Base-by-base conservation (phyloP, 208 protist genomes). In the Crithidia bombi region DNA sequence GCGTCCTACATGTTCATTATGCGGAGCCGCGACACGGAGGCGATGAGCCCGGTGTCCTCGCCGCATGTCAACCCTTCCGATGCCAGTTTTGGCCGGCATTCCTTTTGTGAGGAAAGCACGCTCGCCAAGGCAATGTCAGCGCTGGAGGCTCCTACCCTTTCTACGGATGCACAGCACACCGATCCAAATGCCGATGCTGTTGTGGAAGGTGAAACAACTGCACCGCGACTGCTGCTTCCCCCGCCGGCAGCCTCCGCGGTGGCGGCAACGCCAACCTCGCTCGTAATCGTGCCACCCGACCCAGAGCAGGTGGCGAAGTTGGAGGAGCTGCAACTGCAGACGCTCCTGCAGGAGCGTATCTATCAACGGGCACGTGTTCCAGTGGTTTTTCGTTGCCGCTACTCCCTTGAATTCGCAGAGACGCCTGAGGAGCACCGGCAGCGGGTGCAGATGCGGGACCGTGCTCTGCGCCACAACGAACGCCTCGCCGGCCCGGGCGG, bases 1-100 rank as follows among this genome's bases (percentile, higher is more conserved):
- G 76, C 81, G 6, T 80, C 81, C 6, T 62, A 65, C 54, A 72
- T 86, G 52, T 82, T 82, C 33, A 65, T 80, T 12, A 59, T 72
- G 81, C 81, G 76, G 9, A 76, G 64, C 10, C 64, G 64, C 32
- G 81, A 80, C 49, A 39, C 69, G 41, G 78, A 65, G 28, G 56
- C 51, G 30, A 59, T 79, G 63, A 47, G 28, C 23, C 46, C 59
- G 3, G 58, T 52, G 15, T 58, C 46, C 15, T 67, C 64, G n/a
- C 58, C 63, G 23, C 44, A 51, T 30, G 47, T 62, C 17, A 54
- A 49, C 21, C 30, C 28, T 3, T 25, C 46, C 4, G 44, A 32
- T 0, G 5, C 26, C 30, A 32, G 26, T 3, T 65, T 65, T 54
- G 44, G 44, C 2, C 26, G 30, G 21, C n/a, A 32, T 3, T 41